Base-by-base conservation (phyloP, 495 filamentous ascomycete species). In the Talaromyces nanjingensis region DNA sequence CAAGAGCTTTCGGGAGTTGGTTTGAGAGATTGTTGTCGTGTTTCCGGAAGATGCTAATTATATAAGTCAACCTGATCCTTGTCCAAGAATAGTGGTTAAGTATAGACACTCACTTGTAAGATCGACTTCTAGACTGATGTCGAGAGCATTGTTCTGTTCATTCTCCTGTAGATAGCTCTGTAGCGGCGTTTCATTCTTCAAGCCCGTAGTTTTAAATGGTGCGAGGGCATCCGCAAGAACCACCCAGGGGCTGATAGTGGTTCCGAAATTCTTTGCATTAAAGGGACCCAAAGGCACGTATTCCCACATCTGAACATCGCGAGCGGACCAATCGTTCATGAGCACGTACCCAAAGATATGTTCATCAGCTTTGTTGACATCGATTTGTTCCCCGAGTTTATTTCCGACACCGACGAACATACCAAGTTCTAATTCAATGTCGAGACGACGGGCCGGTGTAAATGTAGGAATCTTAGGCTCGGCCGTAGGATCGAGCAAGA, bases 241-340 rank as follows among this genome's bases (percentile, higher is more conserved):
- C 1, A 98, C 87, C 93, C 93, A 98, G 0, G 92, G 83, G 60
- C 87, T 91, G 66, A 97, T 90, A 5, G 84, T 89, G 0, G 92
- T 93, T n/a, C 86, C 91, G 73, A 97, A 96, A 73, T 93, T 96
- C 83, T 98, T 98, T 6, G 85, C 81, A 65, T 91, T 93, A 77
- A 98, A 96, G 0, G 93, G 93, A 0, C 91, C 91, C 25, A 94
- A 75, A 6, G 91, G 91, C 1, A 91, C 77, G 67, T 92, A 93
- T 75, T 97, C 93, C 92, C 92, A 97, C 6, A 81, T 79, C 73
- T 97, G 93, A 52, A 97, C 87, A 70, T 97, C 93, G 60, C 93
- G 79, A 9, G 92, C 93, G 63, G 87, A 92, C 93, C 93, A 97
- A 74, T 97, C 93, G 73, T 97, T 97, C 80, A 97, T 82, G 47